Evolutionary conservation across 768 basidiomycete genomes (phyloP), one percentile per base, ranked within the genome.

Genomic region (Tylopilus balloui): DNA sequence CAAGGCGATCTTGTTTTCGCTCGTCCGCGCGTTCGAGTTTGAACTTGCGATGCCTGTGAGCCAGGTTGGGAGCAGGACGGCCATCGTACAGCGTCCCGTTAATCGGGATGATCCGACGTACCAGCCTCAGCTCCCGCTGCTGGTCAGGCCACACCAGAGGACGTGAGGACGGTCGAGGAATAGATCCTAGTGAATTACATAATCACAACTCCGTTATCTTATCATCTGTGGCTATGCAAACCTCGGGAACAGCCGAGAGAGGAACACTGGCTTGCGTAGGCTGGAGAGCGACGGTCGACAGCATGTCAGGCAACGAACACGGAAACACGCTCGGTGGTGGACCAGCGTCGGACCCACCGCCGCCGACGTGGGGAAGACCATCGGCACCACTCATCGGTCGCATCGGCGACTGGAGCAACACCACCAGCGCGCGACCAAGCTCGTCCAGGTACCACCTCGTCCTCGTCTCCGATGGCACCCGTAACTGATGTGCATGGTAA

Each of bases 271-370:
- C 20, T 27, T 40, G 43, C 39, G 39, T 21, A 7, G 4, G 12
- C 48, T 38, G 23, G 14, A 19, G 10, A 4, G n/a, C 7, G 9
- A 49, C 14, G 10, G 6, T 28, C 40, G 20, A 34, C 0, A 29
- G 15, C 46, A 79, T 78, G 76, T 71, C 75, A 24, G 66, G 54
- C 54, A 60, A 68, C 56, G 58, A 60, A 21, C 69, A 60, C 45
- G 79, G 81, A 14, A 66, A 73, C 24, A 74, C 75, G 21, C 69
- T 82, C 32, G 73, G 73, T 13, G 81, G 81, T 40, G 74, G 67
- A 9, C 54, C 71, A 32, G 2, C 51, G 11, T 66, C 59, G 8
- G 78, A 82, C 54, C 74, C 77, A 27, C 63, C 79, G 11, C 80
- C 83, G 2, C 47, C 71, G 11, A 60, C 63, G 7, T 79, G 79